phyloP scores from a whole-genome alignment of 2,329 filamentous ascomycete genomes.

The Aspergillus awamori region DNA sequence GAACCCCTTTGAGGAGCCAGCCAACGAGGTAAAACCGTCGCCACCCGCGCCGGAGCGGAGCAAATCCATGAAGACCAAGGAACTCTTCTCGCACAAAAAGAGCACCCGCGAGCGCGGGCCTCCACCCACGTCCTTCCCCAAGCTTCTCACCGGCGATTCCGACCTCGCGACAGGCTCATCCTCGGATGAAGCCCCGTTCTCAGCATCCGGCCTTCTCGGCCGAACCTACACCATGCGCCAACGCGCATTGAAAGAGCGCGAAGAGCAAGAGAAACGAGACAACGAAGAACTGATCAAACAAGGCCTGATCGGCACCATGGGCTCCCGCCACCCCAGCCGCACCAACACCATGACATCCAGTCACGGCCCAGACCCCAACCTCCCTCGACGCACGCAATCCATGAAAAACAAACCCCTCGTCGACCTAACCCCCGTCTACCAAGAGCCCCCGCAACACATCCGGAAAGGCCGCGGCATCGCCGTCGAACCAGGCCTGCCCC shows the following conservation, averaged over 20 bases:
- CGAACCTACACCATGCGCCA: constrained; percentile 45
- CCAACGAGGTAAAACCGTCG: constrained; percentile 31
- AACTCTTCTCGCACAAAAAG: constrained; percentile 32
- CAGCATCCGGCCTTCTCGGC: constrained; percentile 41
- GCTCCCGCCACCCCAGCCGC: constrained; percentile 43
- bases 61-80: constrained; percentile 22
- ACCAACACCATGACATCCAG: constrained; percentile 38
- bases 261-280: constrained; percentile 40
- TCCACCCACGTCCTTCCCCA: constrained; percentile 35
- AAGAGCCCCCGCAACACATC: constrained; percentile 58
- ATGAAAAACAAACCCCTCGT: constrained; percentile 63
- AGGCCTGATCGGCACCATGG: constrained; percentile 57
- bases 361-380: constrained; percentile 28
- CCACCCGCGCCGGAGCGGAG: constrained; percentile 24
- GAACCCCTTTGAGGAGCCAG: constrained; percentile 56
- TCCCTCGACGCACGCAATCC: constrained; percentile 52
- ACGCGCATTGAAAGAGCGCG: constrained; percentile 43
- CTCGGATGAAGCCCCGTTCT: constrained; percentile 37
- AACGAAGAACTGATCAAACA: constrained; percentile 53
- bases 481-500: constrained; percentile 47
- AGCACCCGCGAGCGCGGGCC: constrained; percentile 33
- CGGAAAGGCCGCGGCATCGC: constrained; percentile 41
- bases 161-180: constrained; percentile 23
- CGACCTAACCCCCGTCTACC: constrained; percentile 67
- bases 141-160: constrained; percentile 30